Base-by-base conservation (phyloP, 805 yeast species). In the Candida endomychidarum region DNA sequence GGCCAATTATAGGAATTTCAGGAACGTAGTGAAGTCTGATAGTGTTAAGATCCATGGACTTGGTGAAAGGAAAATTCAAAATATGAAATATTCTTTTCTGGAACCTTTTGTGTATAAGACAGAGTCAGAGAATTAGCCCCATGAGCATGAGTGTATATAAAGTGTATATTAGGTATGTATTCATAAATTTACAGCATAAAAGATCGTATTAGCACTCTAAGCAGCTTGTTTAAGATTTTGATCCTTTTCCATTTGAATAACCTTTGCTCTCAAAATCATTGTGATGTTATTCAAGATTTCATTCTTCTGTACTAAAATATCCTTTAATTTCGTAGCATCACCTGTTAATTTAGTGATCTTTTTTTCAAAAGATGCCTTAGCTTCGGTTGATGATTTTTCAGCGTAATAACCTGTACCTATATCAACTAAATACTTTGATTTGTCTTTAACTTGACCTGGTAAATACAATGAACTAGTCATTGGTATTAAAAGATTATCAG, bases 381-480 rank as follows among this genome's bases (percentile, higher is more conserved):
- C 83, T 34, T 85, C 88, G 6, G 67, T 65, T 0, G 78, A 77
- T 35, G 61, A 61, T 62, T 93, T 93, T 57, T 88, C 96, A 12
- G 89, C 90, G 57, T 77, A 93, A 58, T 93, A 93, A 2, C 98
- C 98, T 0, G 99, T 93, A 24, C 99, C 99, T 18, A 93, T 82
- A 57, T 93, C 99, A 8, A 93, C 96, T 58, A 93, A 70, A 53
- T 83, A 93, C 43, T 75, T 80, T 44, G 81, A 75, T 37, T 74
- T 74, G 42, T 83, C 78, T 31, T 72, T 70, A 37, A 86, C 74
- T 39, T 70, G 76, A 2, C 98, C 99, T 3, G 96, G 96, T 19
- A 93, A 83, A 51, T 93, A 93, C 28, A 93, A 67, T 0, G 96
- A 87, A 14, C 89, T 74, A 0, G 98, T 87, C 45, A 95, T 72